Percentiles rank a stretch among this genome's conserved stretches.
Evolutionary conservation across 2,329 filamentous ascomycete genomes (phyloP).

Genomic region (Seiridium unicorne): DNA sequence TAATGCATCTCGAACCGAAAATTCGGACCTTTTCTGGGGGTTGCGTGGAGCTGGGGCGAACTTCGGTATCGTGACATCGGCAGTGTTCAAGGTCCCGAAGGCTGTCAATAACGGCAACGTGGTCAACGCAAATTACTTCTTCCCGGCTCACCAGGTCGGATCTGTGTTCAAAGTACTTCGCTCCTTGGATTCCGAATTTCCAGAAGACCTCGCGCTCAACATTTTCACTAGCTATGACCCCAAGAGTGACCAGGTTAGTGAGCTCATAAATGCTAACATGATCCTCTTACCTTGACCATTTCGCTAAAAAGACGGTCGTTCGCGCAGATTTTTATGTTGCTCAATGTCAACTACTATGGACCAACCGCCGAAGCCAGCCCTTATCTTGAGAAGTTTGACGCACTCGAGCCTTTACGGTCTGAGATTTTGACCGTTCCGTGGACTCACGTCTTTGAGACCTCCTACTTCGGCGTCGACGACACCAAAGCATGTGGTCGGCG

Average conservation of each 20-base stretch:
- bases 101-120: conserved; percentile 20
- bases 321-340: not conserved
- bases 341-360: not conserved
- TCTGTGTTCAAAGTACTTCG: not conserved
- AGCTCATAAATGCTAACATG: not conserved
- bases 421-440: not conserved
- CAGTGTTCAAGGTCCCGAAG: not conserved
- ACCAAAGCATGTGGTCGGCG: conserved; percentile 23
- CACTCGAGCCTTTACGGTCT: not conserved
- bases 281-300: not conserved
- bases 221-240: not conserved
- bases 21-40: conserved; percentile 56
- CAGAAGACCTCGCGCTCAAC: not conserved
- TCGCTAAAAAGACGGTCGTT: not conserved
- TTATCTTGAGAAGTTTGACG: not conserved
- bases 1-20: conserved; percentile 11
- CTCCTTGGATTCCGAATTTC: not conserved
- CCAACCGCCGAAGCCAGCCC: not conserved
- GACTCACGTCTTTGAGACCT: not conserved
- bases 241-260: not conserved
- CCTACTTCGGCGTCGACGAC: not conserved
- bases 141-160: conserved; percentile 10
- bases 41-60: conserved; percentile 50
- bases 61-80: conserved; percentile 8
- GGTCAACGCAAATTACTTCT: conserved; percentile 8